Percentiles rank a stretch among this genome's conserved stretches.
These are phyloP conservation scores for Pouteria glomerata DNA, from an alignment of 148 eudicot genomes.

Conservation along the genomic window DNA sequence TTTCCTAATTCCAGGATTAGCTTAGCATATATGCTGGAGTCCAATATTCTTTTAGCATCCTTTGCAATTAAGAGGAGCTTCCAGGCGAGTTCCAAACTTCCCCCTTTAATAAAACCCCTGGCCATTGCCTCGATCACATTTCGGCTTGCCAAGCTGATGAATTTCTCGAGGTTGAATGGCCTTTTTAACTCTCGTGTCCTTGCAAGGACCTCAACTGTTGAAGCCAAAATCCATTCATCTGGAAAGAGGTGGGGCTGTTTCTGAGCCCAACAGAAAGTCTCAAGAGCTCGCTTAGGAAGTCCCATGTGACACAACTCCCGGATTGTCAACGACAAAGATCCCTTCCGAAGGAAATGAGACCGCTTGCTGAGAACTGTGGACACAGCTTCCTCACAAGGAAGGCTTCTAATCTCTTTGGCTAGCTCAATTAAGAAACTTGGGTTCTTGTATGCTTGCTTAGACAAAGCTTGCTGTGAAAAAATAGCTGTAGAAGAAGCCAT, in stretches of 20 bases:
- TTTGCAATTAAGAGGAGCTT: slow-evolving; percentile 59
- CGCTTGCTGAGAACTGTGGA: slow-evolving; percentile 54
- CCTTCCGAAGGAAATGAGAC: slow-evolving; percentile 60
- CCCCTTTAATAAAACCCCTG: slow-evolving; percentile 72
- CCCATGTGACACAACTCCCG: slow-evolving; percentile 91
- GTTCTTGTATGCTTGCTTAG: slow-evolving; percentile 59
- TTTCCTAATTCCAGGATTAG: slow-evolving; percentile 66
- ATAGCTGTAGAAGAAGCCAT: slow-evolving; percentile 20
- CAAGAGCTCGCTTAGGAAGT: slow-evolving; percentile 71
- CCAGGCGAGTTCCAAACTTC: slow-evolving; percentile 63
- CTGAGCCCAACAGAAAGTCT: slow-evolving; percentile 79
- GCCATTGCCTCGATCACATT: slow-evolving; percentile 73
- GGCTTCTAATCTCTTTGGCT: slow-evolving; percentile 68
- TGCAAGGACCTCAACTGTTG: slow-evolving; percentile 84
- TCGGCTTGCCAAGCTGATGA: slow-evolving; percentile 40
- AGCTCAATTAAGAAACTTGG: slow-evolving; percentile 61
- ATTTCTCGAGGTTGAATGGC: slow-evolving; percentile 49
- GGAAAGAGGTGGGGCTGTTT: slow-evolving; percentile 77
- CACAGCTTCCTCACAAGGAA: slow-evolving; percentile 50
- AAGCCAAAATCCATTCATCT: slow-evolving; percentile 75
- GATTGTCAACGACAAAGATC: slow-evolving; percentile 77
- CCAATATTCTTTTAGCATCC: slow-evolving; percentile 52
- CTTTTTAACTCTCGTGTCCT: slow-evolving; percentile 53
- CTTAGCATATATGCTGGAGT: slow-evolving; percentile 70
- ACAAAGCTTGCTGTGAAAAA: slow-evolving; percentile 30